These are phyloP conservation scores for Veloboletus limbatus DNA, from an alignment of 1,284 basidiomycete genomes.

Conservation along the genomic window DNA sequence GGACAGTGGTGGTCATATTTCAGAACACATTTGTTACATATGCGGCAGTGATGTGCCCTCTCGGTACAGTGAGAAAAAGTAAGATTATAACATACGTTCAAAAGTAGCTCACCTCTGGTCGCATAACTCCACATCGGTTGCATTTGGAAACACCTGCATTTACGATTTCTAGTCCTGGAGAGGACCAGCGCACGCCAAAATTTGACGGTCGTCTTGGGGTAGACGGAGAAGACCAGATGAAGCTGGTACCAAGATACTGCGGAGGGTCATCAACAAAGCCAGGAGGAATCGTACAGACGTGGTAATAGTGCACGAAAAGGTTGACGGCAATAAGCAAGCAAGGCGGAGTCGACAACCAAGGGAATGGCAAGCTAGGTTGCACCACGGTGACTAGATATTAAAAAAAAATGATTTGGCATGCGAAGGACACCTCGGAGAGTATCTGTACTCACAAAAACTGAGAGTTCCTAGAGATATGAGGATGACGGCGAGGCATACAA, in stretches of 20 bases:
- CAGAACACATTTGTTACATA: slow-evolving; percentile 89
- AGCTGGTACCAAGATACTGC: slow-evolving; percentile 37
- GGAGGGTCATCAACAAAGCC: slow-evolving; percentile 55
- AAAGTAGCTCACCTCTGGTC: slow-evolving; percentile 74
- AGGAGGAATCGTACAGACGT: slow-evolving; percentile 74
- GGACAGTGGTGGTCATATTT: slow-evolving; percentile 97
- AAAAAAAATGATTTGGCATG: background rate
- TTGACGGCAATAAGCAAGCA: slow-evolving; percentile 78
- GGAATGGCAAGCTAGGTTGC: slow-evolving; percentile 50
- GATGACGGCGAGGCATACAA: slow-evolving; percentile 74
- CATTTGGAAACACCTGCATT: slow-evolving; percentile 58
- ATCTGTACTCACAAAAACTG: slow-evolving; percentile 72
- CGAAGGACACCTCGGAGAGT: background rate
- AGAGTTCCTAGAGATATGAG: slow-evolving; percentile 69
- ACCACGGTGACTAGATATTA: slow-evolving; percentile 71
- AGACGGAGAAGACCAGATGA: slow-evolving; percentile 54
- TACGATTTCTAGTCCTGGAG: slow-evolving; percentile 47
- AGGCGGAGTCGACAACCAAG: slow-evolving; percentile 57
- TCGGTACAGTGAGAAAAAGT: slow-evolving; percentile 37
- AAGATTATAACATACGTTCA: background rate
- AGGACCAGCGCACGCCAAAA: slow-evolving; percentile 27
- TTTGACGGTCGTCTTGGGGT: slow-evolving; percentile 7
- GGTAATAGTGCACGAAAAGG: slow-evolving; percentile 80
- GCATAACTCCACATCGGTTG: slow-evolving; percentile 63
- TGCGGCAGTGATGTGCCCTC: slow-evolving; percentile 93